Base-by-base conservation (phyloP, 192 early-diverging fungal species). In the Umbelopsis vinacea region DNA sequence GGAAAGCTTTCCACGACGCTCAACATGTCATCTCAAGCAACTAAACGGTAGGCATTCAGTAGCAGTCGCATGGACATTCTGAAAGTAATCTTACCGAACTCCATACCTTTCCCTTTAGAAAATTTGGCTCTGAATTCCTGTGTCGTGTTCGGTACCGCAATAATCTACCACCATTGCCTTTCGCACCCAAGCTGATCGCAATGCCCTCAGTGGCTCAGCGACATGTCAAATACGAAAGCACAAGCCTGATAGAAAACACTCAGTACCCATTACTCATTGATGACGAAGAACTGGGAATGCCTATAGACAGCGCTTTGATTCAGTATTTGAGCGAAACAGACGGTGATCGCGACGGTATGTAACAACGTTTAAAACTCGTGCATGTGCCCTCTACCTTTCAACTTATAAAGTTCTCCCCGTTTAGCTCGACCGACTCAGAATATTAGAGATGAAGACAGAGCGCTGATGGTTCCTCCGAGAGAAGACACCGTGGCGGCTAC, bases 131-230 rank as follows among this genome's bases (percentile, higher is more conserved):
- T 66, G 81, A 83, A 50, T 83, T 83, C 63, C 70, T 83, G 21
- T 86, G 83, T 74, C 81, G 80, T 43, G 82, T 84, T 26, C 81
- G 85, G 7, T 84, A 86, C 72, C 78, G 85, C 55, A 86, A 86
- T 52, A 76, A 71, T 22, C 72, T 86, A 11, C 85, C 85, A 29
- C 48, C 78, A 2, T 66, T 84, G 21, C 85, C 85, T 0, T 86
- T 84, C 53, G 75, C 79, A 68, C 81, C 85, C 24, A 86, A 86
- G 55, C 67, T 86, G 15, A 52, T 86, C 11, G 66, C 73, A 4
- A 69, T 83, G 24, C 83, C 83, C 4, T 78, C 82, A 17, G 73
- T 84, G 8, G 71, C 82, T 0, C 77, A 79, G 29, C 77, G 85
- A 17, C 79, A 82, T 71, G 75, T 79, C 14, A 79, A 78, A 52